Base-by-base conservation (phyloP, 495 filamentous ascomycete genomes). In the Hyaloscypha hepaticicola region DNA sequence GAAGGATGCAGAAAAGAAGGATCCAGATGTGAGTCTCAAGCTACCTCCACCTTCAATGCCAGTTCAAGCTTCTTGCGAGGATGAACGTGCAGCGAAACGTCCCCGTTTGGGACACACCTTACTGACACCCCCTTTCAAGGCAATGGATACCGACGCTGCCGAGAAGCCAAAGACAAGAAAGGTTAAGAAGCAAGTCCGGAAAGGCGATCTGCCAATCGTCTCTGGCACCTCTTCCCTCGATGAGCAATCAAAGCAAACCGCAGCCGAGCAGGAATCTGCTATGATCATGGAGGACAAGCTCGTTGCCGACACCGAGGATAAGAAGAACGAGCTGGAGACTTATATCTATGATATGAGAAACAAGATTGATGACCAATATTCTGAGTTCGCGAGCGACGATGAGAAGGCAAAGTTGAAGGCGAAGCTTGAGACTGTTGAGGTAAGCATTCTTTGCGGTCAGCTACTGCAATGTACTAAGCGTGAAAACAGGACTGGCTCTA, bases 231-330 rank as follows among this genome's bases (percentile, higher is more conserved):
- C 91, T 25, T 88, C 92, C 48, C 80, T 96, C 57, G 92, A 97
- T 60, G 74, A 83, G 57, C 61, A 77, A 16, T 74, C 79, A 74
- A 96, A 90, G 83, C 81, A 88, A 60, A 72, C 77, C 52, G 78
- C 83, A 67, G 77, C 82, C 34, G 96, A 98, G 83, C 87, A 87
- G 73, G 95, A 99, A 78, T 85, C 85, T 62, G 69, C 87, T 65
- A 97, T 99, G 95, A 83, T 92, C 73, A 94, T 95, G 88, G 92
- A 98, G 76, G 95, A 99, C 80, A 99, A 98, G 83, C 86, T 97
- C 41, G 93, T 99, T 49, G 92, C 92, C 61, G 96, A 98, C 76
- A 99, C 95, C 25, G 95, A 98, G 74, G 92, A 98, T 81, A 96
- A 95, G 85, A 98, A 98, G 91, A 99, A 99, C 81, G 95, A 97